Conservation (phyloP, 768 basidiomycete genomes). For the Sporobolomyces pararoseus region DNA sequence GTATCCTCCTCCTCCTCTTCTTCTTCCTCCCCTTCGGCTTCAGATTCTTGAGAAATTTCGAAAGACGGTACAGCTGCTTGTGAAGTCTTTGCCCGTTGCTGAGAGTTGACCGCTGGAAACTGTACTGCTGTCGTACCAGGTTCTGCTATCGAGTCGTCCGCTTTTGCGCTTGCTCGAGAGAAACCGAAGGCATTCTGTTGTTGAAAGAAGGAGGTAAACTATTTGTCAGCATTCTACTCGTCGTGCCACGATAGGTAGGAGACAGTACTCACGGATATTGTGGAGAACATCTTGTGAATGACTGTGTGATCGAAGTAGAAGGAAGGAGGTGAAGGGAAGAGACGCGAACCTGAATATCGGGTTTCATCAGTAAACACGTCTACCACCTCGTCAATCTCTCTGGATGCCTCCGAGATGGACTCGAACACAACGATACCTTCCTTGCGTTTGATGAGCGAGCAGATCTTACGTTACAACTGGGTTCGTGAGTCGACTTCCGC, state of each 20-base stretch:
- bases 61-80: constrained; percentile 15
- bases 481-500: not conserved
- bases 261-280: constrained; percentile 8
- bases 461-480: constrained; percentile 1
- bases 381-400: not conserved
- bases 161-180: too few species aligned
- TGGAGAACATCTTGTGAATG: constrained; percentile 6
- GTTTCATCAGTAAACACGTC: not conserved
- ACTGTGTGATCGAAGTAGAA: too few species aligned
- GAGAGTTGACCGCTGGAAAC: constrained; percentile 50
- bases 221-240: too few species aligned
- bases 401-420: not conserved
- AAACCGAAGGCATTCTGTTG: constrained; percentile 3
- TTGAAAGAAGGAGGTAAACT: not conserved
- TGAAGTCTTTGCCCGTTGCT: constrained; percentile 39
- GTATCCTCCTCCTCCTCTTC: constrained; percentile 5
- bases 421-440: not conserved
- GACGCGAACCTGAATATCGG: not conserved
- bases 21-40: not conserved
- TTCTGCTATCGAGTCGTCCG: constrained; percentile 37
- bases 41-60: constrained; percentile 19
- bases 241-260: too few species aligned
- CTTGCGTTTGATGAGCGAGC: not conserved
- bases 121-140: constrained; percentile 47
- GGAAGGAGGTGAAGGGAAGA: not conserved